phyloP scores from a whole-genome alignment of 148 eudicot genomes.

The Cornus kousa region DNA sequence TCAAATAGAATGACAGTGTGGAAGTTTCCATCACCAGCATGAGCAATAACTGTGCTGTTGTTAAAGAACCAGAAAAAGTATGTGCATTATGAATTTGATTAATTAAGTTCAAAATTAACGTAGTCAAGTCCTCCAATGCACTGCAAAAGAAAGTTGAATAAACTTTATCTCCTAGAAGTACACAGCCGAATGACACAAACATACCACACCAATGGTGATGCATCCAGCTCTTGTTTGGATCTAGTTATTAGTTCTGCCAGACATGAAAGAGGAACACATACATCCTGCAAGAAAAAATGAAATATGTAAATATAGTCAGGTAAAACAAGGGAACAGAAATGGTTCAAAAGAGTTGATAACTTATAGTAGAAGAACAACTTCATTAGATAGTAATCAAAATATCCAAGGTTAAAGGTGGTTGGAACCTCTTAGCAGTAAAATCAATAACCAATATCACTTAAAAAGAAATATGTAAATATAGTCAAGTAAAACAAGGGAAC shows the following conservation, averaged over 20 bases:
- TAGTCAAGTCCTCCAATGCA: not conserved
- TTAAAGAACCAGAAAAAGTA: not conserved
- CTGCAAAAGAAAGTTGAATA: not conserved
- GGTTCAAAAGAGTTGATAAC: not conserved
- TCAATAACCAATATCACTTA: not conserved
- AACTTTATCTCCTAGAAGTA: conserved; percentile 4
- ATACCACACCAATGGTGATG: conserved; percentile 82
- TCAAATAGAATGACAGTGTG: conserved; percentile 85
- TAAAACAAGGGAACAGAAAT: not conserved
- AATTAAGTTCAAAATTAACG: not conserved
- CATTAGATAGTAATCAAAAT: not conserved
- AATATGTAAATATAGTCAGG: not conserved
- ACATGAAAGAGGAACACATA: conserved; percentile 87
- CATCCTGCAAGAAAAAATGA: conserved; percentile 57
- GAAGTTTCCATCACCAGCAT: conserved; percentile 99
- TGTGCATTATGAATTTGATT: not conserved
- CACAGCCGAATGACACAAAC: conserved; percentile 6
- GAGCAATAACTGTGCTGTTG: conserved; percentile 89
- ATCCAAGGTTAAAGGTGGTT: not conserved
- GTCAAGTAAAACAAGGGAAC: too few relatives aligned
- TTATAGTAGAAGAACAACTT: not conserved
- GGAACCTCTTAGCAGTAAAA: not conserved
- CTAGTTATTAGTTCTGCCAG: conserved; percentile 86
- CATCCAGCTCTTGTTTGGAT: conserved; percentile 79
- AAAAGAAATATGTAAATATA: too few relatives aligned